Conservation (phyloP, 108 stramenopile genomes). For the Cylindrotheca closterium region DNA sequence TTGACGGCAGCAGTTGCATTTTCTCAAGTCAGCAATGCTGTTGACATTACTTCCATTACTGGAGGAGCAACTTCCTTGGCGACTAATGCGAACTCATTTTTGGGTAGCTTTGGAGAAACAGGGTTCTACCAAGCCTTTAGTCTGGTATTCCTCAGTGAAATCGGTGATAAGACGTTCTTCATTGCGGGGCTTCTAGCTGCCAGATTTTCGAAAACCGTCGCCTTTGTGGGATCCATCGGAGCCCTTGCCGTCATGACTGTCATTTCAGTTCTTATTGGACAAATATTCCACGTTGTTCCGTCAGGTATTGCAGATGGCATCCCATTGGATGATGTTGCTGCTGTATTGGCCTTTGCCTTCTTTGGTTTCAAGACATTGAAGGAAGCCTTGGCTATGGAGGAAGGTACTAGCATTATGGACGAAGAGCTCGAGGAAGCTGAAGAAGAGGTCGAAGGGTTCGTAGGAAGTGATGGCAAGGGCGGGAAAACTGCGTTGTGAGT, state of each 20-base stretch:
- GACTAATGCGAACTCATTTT: conserved; percentile 9
- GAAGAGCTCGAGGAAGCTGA: conserved; percentile 97
- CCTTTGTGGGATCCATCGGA: conserved; percentile 90
- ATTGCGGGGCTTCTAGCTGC: conserved; percentile 97
- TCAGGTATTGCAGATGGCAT: conserved; percentile 61
- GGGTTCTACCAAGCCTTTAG: conserved; percentile 90
- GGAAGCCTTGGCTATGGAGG: conserved; percentile 84
- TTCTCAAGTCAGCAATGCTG: conserved; percentile 2
- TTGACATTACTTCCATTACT: not conserved
- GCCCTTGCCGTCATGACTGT: conserved; percentile 97
- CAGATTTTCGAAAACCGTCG: conserved; percentile 79
- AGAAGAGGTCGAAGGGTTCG: conserved; percentile 81
- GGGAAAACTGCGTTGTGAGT: no score
- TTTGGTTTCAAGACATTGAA: conserved; percentile 96
- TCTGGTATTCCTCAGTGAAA: conserved; percentile 97
- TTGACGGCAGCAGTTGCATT: not conserved
- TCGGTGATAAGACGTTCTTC: conserved; percentile 99
- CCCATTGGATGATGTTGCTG: conserved; percentile 91
- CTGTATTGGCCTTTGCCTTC: conserved; percentile 92
- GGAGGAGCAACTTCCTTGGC: conserved; percentile 7
- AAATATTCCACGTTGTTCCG: conserved; percentile 92
- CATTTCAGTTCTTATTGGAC: conserved; percentile 92
- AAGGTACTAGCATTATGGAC: conserved; percentile 76
- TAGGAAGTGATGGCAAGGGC: no score
- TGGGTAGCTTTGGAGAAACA: conserved; percentile 61